Conservation (phyloP, 2,329 filamentous ascomycete species). For the Aspergillus viridinutans region DNA sequence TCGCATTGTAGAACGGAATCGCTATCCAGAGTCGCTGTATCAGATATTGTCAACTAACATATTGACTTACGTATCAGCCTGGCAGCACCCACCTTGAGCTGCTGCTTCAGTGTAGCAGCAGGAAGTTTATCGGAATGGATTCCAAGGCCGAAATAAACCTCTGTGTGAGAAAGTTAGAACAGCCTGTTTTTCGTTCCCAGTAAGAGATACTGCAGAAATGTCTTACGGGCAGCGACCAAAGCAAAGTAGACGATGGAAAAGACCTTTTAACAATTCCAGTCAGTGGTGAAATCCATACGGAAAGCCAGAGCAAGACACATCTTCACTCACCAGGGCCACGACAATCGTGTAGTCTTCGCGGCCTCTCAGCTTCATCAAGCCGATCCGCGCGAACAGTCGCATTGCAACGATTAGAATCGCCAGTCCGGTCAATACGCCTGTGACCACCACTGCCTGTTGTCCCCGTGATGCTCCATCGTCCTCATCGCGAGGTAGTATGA, state of each 20-base stretch:
- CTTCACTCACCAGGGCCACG: constrained; percentile 19
- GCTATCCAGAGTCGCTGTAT: constrained; percentile 27
- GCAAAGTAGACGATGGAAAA: constrained; percentile 26
- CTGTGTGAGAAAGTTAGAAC: constrained; percentile 13
- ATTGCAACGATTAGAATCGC: constrained; percentile 24
- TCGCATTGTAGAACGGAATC: constrained; percentile 32
- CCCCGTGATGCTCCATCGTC: constrained; percentile 20
- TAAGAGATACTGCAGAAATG: background rate
- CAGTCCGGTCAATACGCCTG: constrained; percentile 25
- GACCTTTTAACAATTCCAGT: constrained; percentile 4
- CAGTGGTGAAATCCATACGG: background rate
- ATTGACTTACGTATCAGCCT: background rate
- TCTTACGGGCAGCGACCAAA: constrained; percentile 26
- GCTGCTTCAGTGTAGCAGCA: constrained; percentile 12
- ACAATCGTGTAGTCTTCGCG: constrained; percentile 32
- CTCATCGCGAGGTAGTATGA: constrained; percentile 14
- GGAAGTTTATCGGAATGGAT: constrained; percentile 18
- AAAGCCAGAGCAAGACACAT: background rate
- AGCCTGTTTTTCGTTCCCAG: background rate
- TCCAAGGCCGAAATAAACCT: constrained; percentile 26
- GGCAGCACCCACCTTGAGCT: constrained; percentile 23
- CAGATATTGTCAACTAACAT: background rate
- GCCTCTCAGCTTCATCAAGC: constrained; percentile 29
- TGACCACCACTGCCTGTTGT: constrained; percentile 27
- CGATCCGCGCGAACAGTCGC: constrained; percentile 25